Base-by-base conservation (phyloP, 106 monocot species). In the Phalaenopsis equestris region DNA sequence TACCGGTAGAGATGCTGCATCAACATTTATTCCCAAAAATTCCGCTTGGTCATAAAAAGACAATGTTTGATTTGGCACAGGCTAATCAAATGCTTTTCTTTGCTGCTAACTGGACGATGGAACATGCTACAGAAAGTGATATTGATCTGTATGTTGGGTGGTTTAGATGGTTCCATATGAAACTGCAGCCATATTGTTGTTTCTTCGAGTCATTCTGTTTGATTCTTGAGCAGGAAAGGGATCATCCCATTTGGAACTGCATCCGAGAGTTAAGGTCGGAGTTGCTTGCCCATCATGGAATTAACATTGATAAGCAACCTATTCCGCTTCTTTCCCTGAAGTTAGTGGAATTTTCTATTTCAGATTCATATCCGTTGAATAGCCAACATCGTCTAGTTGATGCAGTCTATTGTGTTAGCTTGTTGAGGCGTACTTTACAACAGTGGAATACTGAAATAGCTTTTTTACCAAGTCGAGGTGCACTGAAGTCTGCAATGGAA, bases 41-140 rank as follows among this genome's bases (percentile, higher is more conserved):
- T 67, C 30, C 67, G 39, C 77, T 48, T 42, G 17, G n/a, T 16
- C 70, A 43, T 73, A 64, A 24, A 55, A 19, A 37, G 82, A 6
- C 24, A 48, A 76, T 55, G 17, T 86, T 85, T 82, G 83, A 91
- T 83, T 23, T 79, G 24, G 85, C 65, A 36, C 24, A 83, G 47
- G 80, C 73, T 19, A 83, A 90, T 70, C 84, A 89, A 76, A 90
- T 87, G 90, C 85, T 99, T 75, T 92, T 84, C 49, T 81, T 95
- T 87, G 91, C 92, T 80, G 89, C 91, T 37, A 95, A 88, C 64
- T 99, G 99, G 99, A 80, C 88, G 18, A 49, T 91, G 77, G 99
- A 95, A 78, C 99, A 99, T 42, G 89, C 88, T 17, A 95, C 87
- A 11, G 83, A 84, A 87, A 83, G 56, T 82, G 91, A 99, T 89